Conservation (phyloP, 371 early-diverging fungal genomes). For the Mortierella sp. region DNA sequence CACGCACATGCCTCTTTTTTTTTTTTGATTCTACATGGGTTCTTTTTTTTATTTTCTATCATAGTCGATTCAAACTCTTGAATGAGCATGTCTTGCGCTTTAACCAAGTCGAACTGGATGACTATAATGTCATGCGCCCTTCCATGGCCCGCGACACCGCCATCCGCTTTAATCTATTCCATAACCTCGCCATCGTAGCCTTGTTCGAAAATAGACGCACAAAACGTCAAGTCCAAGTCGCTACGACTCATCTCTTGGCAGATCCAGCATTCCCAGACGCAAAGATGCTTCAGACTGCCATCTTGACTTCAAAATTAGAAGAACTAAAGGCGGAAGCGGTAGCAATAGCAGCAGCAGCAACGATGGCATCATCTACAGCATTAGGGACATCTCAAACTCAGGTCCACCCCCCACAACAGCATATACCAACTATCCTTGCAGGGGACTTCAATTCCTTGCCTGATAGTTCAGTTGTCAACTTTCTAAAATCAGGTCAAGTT, state of each 20-base stretch:
- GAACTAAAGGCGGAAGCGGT: conserved; percentile 60
- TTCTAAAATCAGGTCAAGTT: conserved; percentile 72
- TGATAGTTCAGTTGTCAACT: conserved; percentile 91
- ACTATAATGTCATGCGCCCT: conserved; percentile 66
- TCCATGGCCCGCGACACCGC: conserved; percentile 85
- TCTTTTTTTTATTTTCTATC: conserved; percentile 1
- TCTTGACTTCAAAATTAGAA: conserved; percentile 91
- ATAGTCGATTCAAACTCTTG: conserved; percentile 77
- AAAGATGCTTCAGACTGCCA: conserved; percentile 95
- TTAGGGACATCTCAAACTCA: conserved; percentile 5
- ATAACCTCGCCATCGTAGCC: conserved; percentile 93
- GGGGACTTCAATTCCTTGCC: conserved; percentile 99
- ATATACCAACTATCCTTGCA: conserved; percentile 79
- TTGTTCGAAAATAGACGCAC: conserved; percentile 85
- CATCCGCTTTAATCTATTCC: conserved; percentile 93
- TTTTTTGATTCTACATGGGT: neutral
- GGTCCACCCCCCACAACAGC: conserved; percentile 7
- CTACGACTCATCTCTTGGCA: conserved; percentile 94
- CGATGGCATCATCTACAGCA: conserved; percentile 12
- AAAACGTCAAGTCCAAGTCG: conserved; percentile 78
- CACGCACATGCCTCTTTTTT: conserved; percentile 30
- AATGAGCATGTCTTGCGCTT: conserved; percentile 88
- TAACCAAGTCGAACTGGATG: conserved; percentile 91
- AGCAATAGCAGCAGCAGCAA: conserved; percentile 14
- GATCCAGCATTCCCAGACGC: conserved; percentile 94